phyloP scores from a whole-genome alignment of 2,329 filamentous ascomycete genomes.

The Colletotrichum neosansevieriae region DNA sequence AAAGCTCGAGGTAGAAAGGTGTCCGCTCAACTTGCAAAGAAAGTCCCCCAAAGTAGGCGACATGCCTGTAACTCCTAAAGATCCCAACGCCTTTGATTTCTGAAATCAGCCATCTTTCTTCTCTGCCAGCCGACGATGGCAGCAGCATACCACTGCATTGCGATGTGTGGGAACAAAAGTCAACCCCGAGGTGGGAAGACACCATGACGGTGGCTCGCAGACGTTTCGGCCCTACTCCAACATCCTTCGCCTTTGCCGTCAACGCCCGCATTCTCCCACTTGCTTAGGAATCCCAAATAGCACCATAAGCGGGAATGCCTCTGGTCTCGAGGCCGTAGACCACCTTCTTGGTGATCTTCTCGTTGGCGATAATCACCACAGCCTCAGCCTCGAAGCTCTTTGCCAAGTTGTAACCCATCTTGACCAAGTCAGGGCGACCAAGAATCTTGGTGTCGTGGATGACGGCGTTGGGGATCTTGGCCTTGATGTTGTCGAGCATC shows the following conservation, averaged over 20 bases:
- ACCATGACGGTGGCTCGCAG: no score
- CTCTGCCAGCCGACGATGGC: no score
- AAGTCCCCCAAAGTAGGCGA: background rate
- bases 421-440: constrained; percentile 68
- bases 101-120: no score
- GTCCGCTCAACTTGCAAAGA: background rate
- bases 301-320: constrained; percentile 76
- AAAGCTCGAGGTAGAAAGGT: no score
- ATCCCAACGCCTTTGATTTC: no score
- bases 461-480: constrained; percentile 71
- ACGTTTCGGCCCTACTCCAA: no score
- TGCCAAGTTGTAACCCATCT: constrained; percentile 64
- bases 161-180: no score
- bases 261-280: no score
- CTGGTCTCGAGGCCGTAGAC: constrained; percentile 76
- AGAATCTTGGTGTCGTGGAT: constrained; percentile 74
- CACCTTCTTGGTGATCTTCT: constrained; percentile 73
- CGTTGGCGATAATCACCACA: constrained; percentile 80
- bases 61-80: background rate
- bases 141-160: no score
- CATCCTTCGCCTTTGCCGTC: no score
- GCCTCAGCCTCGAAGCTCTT: constrained; percentile 72
- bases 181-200: no score
- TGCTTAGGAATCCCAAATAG: constrained; percentile 73
- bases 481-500: constrained; percentile 68